These are phyloP conservation scores for Lepidium africanum DNA, from an alignment of 345 rosid genomes.

Conservation along the genomic window DNA sequence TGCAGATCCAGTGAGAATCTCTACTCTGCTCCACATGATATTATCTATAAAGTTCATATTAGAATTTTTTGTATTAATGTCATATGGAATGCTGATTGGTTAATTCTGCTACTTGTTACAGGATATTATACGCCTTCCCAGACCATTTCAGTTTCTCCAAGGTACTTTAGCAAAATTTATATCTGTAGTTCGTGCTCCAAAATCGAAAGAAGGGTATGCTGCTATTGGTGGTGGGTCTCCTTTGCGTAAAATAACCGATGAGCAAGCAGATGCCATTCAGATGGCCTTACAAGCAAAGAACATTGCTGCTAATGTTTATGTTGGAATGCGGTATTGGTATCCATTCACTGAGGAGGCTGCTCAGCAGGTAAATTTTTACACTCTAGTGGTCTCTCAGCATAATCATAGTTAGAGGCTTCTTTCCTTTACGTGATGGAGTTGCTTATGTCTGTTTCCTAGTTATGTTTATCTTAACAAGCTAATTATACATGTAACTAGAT, in stretches of 20 bases:
- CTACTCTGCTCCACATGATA: neutral
- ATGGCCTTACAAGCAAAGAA: constrained; percentile 60
- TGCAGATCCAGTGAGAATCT: constrained; percentile 79
- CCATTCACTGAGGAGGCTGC: constrained; percentile 92
- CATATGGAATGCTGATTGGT: neutral
- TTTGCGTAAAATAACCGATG: constrained; percentile 74
- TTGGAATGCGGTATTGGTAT: constrained; percentile 90
- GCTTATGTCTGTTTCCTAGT: neutral
- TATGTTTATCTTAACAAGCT: neutral
- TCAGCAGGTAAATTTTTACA: constrained; percentile 46
- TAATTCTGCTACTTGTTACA: constrained; percentile 9
- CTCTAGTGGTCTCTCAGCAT: neutral
- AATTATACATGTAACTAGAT: constrained; percentile 36
- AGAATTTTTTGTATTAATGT: neutral
- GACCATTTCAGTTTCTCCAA: constrained; percentile 79
- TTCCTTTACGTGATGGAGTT: neutral
- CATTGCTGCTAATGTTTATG: constrained; percentile 54
- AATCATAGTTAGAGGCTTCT: neutral
- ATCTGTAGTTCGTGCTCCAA: constrained; percentile 77
- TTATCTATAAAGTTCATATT: neutral
- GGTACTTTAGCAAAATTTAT: constrained; percentile 69
- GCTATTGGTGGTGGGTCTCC: constrained; percentile 97
- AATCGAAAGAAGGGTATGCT: constrained; percentile 96
- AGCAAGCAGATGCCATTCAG: constrained; percentile 74
- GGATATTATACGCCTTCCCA: constrained; percentile 91